These are phyloP conservation scores for Cladosporium sp. DNA, from an alignment of 2,329 filamentous ascomycete genomes.

Conservation along the genomic window DNA sequence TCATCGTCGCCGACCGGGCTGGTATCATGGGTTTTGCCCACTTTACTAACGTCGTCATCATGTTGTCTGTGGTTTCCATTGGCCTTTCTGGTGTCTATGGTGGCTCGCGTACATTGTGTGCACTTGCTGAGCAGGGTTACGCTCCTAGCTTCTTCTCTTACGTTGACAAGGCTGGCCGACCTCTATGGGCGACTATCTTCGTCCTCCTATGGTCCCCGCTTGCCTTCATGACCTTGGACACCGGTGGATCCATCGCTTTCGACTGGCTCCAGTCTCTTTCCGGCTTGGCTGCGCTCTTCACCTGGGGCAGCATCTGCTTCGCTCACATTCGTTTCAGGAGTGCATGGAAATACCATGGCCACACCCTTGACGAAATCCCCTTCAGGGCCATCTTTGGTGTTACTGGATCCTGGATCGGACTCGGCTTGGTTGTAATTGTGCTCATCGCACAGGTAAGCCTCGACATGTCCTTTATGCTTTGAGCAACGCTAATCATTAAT, in stretches of 20 bases:
- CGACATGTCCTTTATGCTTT: no score
- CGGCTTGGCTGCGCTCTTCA: constrained; percentile 71
- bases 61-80: constrained; percentile 58
- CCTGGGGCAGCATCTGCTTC: constrained; percentile 74
- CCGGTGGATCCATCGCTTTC: constrained; percentile 65
- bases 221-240: constrained; percentile 72
- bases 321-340: constrained; percentile 83
- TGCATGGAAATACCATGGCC: constrained; percentile 63
- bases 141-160: constrained; percentile 57
- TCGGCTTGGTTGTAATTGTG: constrained; percentile 41
- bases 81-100: constrained; percentile 51
- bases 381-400: constrained; percentile 45
- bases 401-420: constrained; percentile 43
- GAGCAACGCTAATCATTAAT: no score
- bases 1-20: constrained; percentile 61
- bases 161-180: constrained; percentile 74
- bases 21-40: constrained; percentile 59
- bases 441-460: constrained; percentile 44
- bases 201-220: constrained; percentile 54
- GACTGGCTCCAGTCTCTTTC: constrained; percentile 69
- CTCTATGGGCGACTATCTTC: constrained; percentile 63
- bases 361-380: constrained; percentile 45
- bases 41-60: constrained; percentile 65
- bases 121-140: constrained; percentile 69
- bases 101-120: constrained; percentile 84